Percentiles rank a stretch among this genome's conserved stretches.
Conservation (phyloP, 2,329 filamentous ascomycete species). For the Bipolaris gigantea region DNA sequence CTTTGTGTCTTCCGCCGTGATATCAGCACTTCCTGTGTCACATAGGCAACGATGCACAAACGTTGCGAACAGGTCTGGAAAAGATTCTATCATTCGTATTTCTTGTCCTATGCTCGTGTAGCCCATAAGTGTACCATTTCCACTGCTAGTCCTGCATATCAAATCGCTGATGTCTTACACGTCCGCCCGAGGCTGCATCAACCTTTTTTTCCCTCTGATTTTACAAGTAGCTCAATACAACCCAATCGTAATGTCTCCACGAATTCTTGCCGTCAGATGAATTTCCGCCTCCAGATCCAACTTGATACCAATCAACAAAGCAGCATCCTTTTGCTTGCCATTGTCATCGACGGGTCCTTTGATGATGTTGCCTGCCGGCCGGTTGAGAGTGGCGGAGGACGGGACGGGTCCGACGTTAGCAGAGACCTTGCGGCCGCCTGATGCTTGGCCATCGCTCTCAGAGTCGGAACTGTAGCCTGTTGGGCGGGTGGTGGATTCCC, state of each 20-base stretch:
- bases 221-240: slow-evolving; percentile 51
- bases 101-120: no score
- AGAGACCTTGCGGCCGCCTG: slow-evolving; percentile 42
- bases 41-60: background rate
- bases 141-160: background rate
- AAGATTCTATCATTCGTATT: background rate
- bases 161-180: background rate
- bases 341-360: slow-evolving; percentile 61
- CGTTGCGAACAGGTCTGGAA: background rate
- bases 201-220: background rate
- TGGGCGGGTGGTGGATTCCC: slow-evolving; percentile 34
- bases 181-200: background rate
- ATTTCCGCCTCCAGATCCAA: slow-evolving; percentile 65
- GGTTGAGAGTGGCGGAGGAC: slow-evolving; percentile 45
- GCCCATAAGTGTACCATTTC: background rate
- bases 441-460: slow-evolving; percentile 47
- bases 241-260: slow-evolving; percentile 64
- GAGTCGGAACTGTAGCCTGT: slow-evolving; percentile 43
- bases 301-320: slow-evolving; percentile 64
- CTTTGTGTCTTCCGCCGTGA: background rate
- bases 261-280: slow-evolving; percentile 61
- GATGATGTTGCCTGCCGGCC: slow-evolving; percentile 52
- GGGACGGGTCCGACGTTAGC: slow-evolving; percentile 38
- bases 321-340: slow-evolving; percentile 61
- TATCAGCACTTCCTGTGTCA: background rate